A percentile compares a stretch with the other conserved stretches of the same genome.
Conservation (phyloP, 345 rosid species). For the Trapa bicornis region DNA sequence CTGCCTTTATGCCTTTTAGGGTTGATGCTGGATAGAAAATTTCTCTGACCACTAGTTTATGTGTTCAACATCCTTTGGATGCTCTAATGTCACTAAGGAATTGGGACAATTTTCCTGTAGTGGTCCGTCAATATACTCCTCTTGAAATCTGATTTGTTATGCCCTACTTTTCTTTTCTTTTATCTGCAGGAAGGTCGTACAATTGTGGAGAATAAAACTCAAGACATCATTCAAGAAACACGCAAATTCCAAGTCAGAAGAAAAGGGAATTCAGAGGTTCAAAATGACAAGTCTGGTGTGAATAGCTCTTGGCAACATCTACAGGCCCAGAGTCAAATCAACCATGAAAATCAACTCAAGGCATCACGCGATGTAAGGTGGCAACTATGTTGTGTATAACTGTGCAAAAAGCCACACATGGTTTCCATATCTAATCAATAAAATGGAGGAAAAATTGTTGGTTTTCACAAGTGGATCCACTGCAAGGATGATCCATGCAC, state of each 20-base stretch:
- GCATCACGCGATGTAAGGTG: constrained; percentile 99
- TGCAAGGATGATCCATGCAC: neutral
- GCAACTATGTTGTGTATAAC: constrained; percentile 19
- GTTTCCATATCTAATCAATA: neutral
- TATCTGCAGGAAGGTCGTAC: constrained; percentile 68
- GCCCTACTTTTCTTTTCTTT: neutral
- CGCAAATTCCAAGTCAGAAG: constrained; percentile 16
- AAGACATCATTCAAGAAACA: constrained; percentile 59
- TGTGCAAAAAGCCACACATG: constrained; percentile 12
- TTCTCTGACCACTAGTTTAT: neutral
- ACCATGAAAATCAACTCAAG: constrained; percentile 81
- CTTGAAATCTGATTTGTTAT: neutral
- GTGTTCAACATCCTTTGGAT: no score
- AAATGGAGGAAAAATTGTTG: neutral
- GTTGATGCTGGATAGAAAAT: neutral
- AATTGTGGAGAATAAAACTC: constrained; percentile 65
- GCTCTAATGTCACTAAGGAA: no score
- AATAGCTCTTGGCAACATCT: constrained; percentile 41
- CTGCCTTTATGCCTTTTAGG: no score
- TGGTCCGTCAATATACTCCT: neutral
- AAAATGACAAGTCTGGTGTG: constrained; percentile 23
- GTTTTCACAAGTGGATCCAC: neutral
- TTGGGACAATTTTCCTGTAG: neutral
- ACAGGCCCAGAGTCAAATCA: constrained; percentile 26
- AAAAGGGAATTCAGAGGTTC: constrained; percentile 38